Base-by-base conservation (phyloP, 495 filamentous ascomycete genomes). In the Elasticomyces elasticus region DNA sequence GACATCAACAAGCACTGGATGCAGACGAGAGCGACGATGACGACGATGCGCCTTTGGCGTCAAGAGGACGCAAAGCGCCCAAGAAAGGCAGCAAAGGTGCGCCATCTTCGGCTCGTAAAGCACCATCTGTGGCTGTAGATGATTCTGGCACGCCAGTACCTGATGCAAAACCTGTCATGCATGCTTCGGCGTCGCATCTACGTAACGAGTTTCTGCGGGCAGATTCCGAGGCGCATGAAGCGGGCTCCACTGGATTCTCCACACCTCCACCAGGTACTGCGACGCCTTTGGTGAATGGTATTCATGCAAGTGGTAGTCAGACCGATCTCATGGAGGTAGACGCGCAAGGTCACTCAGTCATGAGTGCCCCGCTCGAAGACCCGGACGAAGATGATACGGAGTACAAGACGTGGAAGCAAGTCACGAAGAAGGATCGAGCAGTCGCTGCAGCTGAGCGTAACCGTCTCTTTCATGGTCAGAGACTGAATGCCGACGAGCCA, bases 351-450 rank as follows among this genome's bases (percentile, higher is more conserved):
- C 71, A 53, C 17, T 54, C 74, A 2, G 58, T 81, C 20, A n/a
- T 62, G 12, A 47, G 49, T 43, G 20, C 42, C 1, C 52, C 63
- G 22, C 51, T 55, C 12, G 75, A 76, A 48, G 74, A 81, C 55
- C 66, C 71, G 23, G 84, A 85, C 43, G 62, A 81, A 46, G 84
- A 95, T 58, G 90, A 96, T 61, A 80, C 87, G 1, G 90, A 94
- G 60, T 95, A 90, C 72, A 94, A 94, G 65, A 86, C 89, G 37
- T 99, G 92, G 92, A 99, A 97, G 72, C 90, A 94, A 66, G 87
- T 95, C 33, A 99, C 92, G 1, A 96, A 96, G 69, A 95, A 94
- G 66, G 89, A 94, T 56, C 81, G 92, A 42, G 92, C 92, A n/a
- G 72, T 85, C 13, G 80, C 91, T 35, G 89, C 92, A 10, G 79